phyloP scores from a whole-genome alignment of 2,329 filamentous ascomycete genomes.

The Neofusicoccum parvum region DNA sequence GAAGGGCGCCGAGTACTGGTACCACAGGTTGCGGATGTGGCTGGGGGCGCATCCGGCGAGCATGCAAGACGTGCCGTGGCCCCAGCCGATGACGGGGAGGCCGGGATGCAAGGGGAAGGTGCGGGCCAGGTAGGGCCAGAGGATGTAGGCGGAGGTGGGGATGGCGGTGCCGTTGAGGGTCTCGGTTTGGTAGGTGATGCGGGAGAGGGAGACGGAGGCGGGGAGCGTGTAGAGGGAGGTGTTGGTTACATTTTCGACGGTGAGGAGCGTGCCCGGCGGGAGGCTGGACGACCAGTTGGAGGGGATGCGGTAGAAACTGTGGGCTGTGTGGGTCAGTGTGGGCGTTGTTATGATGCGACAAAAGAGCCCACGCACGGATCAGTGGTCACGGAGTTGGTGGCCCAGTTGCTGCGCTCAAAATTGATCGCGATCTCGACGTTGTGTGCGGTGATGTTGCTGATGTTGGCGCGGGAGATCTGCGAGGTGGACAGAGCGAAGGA shows the following conservation, averaged over 20 bases:
- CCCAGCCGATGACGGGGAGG: slow-evolving; percentile 23
- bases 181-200: slow-evolving; percentile 52
- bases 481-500: not conserved
- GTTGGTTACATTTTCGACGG: slow-evolving; percentile 45
- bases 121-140: slow-evolving; percentile 48
- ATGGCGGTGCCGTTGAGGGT: slow-evolving; percentile 49
- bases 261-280: slow-evolving; percentile 44
- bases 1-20: slow-evolving; percentile 30
- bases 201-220: slow-evolving; percentile 48
- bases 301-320: not conserved
- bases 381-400: slow-evolving; percentile 26
- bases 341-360: no score
- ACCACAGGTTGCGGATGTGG: slow-evolving; percentile 31
- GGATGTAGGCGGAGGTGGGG: slow-evolving; percentile 53
- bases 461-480: not conserved
- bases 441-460: slow-evolving; percentile 8
- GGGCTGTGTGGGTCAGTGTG: no score
- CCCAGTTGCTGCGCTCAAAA: slow-evolving; percentile 33
- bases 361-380: slow-evolving; percentile 44
- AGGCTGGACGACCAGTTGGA: slow-evolving; percentile 6
- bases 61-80: slow-evolving; percentile 30
- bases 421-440: slow-evolving; percentile 29
- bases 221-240: slow-evolving; percentile 44
- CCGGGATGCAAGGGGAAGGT: not conserved
- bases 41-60: slow-evolving; percentile 27